Evolutionary conservation across 2,329 filamentous ascomycete species (phyloP).

Genomic region (Penicillium brasilianum): DNA sequence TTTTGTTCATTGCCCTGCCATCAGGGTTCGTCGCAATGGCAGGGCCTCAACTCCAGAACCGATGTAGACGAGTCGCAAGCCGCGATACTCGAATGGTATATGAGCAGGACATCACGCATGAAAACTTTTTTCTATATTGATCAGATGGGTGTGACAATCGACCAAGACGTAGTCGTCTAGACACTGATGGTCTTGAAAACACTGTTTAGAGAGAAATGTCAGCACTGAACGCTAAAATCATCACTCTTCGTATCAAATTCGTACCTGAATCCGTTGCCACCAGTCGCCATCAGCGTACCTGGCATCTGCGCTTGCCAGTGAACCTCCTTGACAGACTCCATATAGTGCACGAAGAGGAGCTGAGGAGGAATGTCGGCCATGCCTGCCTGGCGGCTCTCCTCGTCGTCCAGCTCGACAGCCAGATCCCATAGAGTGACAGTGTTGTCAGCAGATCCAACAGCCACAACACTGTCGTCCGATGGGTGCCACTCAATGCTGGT

Average conservation of each 20-base stretch:
- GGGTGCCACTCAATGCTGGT: conserved; percentile 98
- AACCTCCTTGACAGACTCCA: conserved; percentile 90
- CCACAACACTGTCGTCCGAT: conserved; percentile 92
- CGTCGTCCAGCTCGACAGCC: conserved; percentile 93
- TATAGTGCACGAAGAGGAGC: conserved; percentile 94
- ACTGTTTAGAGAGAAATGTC: conserved; percentile 48
- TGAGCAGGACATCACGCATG: conserved; percentile 36
- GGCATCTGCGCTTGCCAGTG: conserved; percentile 99
- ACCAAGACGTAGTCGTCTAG: conserved; percentile 48
- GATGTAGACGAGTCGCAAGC: conserved; percentile 27
- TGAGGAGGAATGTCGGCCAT: conserved; percentile 92
- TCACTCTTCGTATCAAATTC: conserved; percentile 29
- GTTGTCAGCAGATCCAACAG: conserved; percentile 89
- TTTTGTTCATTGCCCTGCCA: conserved; percentile 24
- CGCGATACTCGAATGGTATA: conserved; percentile 33
- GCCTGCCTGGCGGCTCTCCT: conserved; percentile 89
- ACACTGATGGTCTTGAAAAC: conserved; percentile 85
- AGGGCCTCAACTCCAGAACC: conserved; percentile 25
- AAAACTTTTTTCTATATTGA: conserved; percentile 19
- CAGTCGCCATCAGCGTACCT: conserved; percentile 85
- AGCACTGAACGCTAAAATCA: conserved; percentile 18
- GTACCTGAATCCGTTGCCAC: conserved; percentile 77
- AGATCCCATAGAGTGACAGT: conserved; percentile 97
- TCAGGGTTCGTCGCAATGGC: conserved; percentile 14
- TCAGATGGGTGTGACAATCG: background rate